Evolutionary conservation across 768 basidiomycete species (phyloP), one percentile per base, ranked within the genome.

Genomic region (Boletus subparvulus): DNA sequence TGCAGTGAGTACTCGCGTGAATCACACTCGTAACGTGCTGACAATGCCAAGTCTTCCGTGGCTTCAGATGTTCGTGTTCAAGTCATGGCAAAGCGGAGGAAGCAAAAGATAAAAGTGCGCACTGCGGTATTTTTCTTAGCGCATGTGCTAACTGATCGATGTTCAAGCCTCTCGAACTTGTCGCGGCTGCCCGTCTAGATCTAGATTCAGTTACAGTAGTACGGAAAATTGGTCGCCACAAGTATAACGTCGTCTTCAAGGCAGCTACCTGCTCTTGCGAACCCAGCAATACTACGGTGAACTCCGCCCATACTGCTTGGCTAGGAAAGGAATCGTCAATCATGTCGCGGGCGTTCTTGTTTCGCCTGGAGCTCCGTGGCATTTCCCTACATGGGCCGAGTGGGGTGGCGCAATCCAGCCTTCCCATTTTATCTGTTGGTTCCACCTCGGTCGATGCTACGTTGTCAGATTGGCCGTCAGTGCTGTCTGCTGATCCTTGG

Each of bases 391-490:
- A 83, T 52, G 73, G 85, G 47, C 74, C 66, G 41, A 73, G 70
- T 17, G 58, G 61, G 64, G 68, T 28, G 69, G 73, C 59, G 65
- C 60, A 48, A 65, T 77, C 57, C 42, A 56, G 47, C 33, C 36
- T 41, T 58, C 63, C 59, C 10, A 35, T 73, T 46, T n/a, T 72
- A 36, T 56, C 49, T 76, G 56, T 85, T 16, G 77, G 78, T 30
- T 48, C 58, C 13, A 55, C 52, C 47, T 61, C 63, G 13, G 45
- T 64, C 24, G 66, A 72, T 6, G 52, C 79, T 16, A 69, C 87
- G 24, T 69, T 77, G 21, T 79, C 79, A 3, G 83, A 85, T 66
- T 90, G 86, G 87, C 84, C 86, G 10, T 68, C 78, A 41, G 83
- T 85, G 61, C 66, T 86, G 43, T 58, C 71, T 13, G n/a, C 51